Evolutionary conservation across 139 green algal species (phyloP), one percentile per base, ranked within the genome.

Genomic region (Pycnococcus provasolii): DNA sequence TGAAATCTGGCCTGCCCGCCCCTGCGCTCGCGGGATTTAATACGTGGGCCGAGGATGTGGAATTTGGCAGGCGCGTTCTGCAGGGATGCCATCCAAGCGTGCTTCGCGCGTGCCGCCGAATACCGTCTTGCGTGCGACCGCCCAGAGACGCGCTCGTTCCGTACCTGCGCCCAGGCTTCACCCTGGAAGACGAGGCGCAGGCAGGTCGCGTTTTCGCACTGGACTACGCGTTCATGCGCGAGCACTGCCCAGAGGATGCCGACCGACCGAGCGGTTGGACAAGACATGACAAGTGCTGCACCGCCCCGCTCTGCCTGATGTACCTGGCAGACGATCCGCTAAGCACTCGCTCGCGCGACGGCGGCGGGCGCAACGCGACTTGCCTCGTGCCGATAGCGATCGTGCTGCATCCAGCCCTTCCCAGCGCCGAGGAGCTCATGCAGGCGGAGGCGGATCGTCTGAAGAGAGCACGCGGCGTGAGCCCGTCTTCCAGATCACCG

Each of bases 351-450:
- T 26, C 26, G 26, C 26, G 26, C 50, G 13, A 55, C 11, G 11
- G 50, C 11, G 11, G 11, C 50, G 13, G 50, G 50, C 13, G 11
- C 50, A 55, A 55, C 50, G 50, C 50, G 50, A 13, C 13, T 13
- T 55, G 50, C 50, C 9, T 66, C 43, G 42, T 66, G 59, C 59
- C 59, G 4, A 40, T 57, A 5, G 59, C 59, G 5, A 66, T 66
- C 59, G 46, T 51, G 59, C 59, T 66, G 37, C 42, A 66, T 26
- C 59, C 59, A 40, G 37, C 45, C 59, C 15, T 51, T 15, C 37
- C 42, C 59, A 40, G 46, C 4, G 59, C 59, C 11, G 26, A 26
- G 26, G 26, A 26, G 26, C 26, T 26, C 26, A 26, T 26, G 26
- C 26, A 26, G 26, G 26, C 26, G 26, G 26, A 26, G 26, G 26